Conservation (phyloP, 192 early-diverging fungal genomes). For the Entomortierella beljakovae region DNA sequence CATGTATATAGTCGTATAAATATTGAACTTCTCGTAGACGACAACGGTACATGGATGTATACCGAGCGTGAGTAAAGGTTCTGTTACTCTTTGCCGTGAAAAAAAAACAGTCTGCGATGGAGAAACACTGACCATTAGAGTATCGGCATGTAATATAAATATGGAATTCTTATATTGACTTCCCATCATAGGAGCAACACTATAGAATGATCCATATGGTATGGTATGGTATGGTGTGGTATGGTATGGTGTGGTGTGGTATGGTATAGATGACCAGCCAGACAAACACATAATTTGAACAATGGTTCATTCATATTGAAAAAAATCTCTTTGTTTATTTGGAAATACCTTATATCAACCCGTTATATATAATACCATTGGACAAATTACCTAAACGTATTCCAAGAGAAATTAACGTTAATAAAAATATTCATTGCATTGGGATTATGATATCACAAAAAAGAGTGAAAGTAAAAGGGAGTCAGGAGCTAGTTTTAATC, state of each 20-base stretch:
- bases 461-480: neutral
- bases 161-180: neutral
- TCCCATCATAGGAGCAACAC: constrained; percentile 19
- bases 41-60: constrained; percentile 33
- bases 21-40: constrained; percentile 57
- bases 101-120: constrained; percentile 55
- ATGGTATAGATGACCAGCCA: too few relatives aligned
- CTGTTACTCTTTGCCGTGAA: constrained; percentile 56
- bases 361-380: too few relatives aligned
- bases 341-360: too few relatives aligned
- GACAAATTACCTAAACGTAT: too few relatives aligned
- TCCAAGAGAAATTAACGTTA: too few relatives aligned
- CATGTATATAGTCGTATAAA: neutral
- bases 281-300: too few relatives aligned
- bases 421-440: too few relatives aligned
- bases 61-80: constrained; percentile 54
- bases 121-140: constrained; percentile 53
- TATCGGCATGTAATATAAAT: constrained; percentile 39
- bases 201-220: neutral
- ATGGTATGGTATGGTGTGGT: too few relatives aligned
- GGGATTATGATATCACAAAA: neutral
- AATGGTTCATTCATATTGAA: too few relatives aligned
- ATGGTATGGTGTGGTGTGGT: neutral
- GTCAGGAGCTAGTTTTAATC: constrained; percentile 58
- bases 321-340: too few relatives aligned